A percentile compares a stretch with the other conserved stretches of the same genome.
Evolutionary conservation across 345 rosid genomes (phyloP).

Genomic region (Odontarrhena argentea): DNA sequence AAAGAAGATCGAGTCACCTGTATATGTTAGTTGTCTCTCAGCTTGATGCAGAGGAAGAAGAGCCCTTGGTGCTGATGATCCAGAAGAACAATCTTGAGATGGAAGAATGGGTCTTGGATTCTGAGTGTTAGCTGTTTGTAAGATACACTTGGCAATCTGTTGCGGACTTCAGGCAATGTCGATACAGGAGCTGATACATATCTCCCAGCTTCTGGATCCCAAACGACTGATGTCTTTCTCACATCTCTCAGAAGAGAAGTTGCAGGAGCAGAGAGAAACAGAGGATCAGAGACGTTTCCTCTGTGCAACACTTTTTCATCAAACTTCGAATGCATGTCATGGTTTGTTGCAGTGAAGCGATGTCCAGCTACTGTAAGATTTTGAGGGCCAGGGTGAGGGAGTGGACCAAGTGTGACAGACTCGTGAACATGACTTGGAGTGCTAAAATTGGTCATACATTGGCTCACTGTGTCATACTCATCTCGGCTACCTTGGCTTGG

Average conservation of each 20-base stretch:
- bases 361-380: constrained; percentile 46
- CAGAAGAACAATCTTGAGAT: constrained; percentile 43
- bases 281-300: constrained; percentile 55
- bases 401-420: constrained; percentile 75
- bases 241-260: constrained; percentile 76
- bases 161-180: constrained; percentile 61
- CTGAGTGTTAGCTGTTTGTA: constrained; percentile 44
- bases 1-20: constrained; percentile 88
- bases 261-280: constrained; percentile 64
- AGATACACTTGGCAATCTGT: constrained; percentile 41
- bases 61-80: constrained; percentile 46
- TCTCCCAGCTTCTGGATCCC: constrained; percentile 97
- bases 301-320: constrained; percentile 56
- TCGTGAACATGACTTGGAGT: constrained; percentile 82
- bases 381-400: constrained; percentile 52
- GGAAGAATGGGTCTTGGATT: constrained; percentile 47
- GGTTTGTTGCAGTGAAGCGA: constrained; percentile 38
- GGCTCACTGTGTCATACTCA: constrained; percentile 79
- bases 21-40: constrained; percentile 66
- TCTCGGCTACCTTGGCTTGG: constrained; percentile 85
- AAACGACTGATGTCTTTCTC: constrained; percentile 77
- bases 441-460: constrained; percentile 73
- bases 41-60: constrained; percentile 52
- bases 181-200: constrained; percentile 78
- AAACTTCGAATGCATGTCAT: constrained; percentile 43